Conservation (phyloP, 2,329 filamentous ascomycete species). For the Colletotrichum sp. region DNA sequence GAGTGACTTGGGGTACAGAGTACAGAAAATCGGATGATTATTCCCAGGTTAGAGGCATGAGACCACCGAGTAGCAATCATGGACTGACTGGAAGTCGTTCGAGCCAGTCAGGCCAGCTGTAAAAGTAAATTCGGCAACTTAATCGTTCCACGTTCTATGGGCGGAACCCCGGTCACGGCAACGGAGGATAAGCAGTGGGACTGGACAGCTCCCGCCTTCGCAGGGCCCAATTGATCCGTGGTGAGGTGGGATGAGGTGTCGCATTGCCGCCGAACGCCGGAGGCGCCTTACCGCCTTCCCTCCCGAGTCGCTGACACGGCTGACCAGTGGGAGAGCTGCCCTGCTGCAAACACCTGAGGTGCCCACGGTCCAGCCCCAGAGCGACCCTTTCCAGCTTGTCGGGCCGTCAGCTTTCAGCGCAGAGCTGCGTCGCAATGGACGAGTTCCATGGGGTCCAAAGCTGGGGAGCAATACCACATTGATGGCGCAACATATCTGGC, state of each 20-base stretch:
- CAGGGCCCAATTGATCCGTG: not conserved
- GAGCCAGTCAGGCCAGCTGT: conserved; percentile 22
- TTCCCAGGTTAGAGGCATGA: conserved; percentile 10
- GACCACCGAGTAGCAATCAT: conserved; percentile 14
- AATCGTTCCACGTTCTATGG: conserved; percentile 21
- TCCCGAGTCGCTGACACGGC: not conserved
- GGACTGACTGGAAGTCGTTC: conserved; percentile 18
- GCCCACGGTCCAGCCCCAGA: not conserved
- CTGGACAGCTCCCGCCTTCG: not conserved
- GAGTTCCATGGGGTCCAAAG: not conserved
- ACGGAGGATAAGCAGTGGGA: not conserved
- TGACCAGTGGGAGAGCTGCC: not conserved
- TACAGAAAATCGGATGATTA: conserved; percentile 15
- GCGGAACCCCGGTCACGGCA: not conserved
- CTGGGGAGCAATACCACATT: not conserved
- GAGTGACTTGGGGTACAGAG: conserved; percentile 6
- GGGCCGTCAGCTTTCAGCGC: not conserved
- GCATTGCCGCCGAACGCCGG: conserved; percentile 15
- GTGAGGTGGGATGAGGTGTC: conserved; percentile 3
- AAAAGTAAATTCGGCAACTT: conserved; percentile 15
- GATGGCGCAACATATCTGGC: not conserved
- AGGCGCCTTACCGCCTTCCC: not conserved
- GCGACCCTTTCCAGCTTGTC: not conserved
- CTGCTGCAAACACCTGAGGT: not conserved
- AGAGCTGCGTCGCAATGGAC: not conserved